Base-by-base conservation (phyloP, 2,329 filamentous ascomycete genomes). In the Chaetomiaceae sp. region DNA sequence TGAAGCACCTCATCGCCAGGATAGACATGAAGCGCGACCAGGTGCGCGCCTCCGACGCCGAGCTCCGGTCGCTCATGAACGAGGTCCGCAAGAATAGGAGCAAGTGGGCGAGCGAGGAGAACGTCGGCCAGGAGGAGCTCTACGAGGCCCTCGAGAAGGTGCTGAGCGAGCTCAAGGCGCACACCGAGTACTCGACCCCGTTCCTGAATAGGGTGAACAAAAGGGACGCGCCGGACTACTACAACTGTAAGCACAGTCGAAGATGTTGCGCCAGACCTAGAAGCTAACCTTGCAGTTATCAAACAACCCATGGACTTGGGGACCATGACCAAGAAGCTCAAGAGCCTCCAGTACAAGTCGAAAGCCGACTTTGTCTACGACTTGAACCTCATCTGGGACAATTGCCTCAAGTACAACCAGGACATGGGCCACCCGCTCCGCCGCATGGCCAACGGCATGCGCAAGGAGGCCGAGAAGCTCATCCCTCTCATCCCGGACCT, bases 21-120 rank as follows among this genome's bases (percentile, higher is more conserved):
- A 96, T 99, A 66, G 94, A 99, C 70, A 83, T 89, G 71, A 94
- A 96, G 73, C 86, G 94, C 65, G 86, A 90, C 60, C 84, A 89
- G 73, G 92, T 99, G 48, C 83, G 85, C 68, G 92, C 94, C 17
- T 95, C 91, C 1, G 94, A 99, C 73, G 88, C 91, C 22, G 92
- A 99, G 67, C 77, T 99, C 55, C 84, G 94, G 55, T 89, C 87
- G 46, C 75, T 99, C 54, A 96, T 99, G 81, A 96, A 94, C 64
- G 94, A 99, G 71, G 94, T 99, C 17, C 84, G 94, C 59, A 99
- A 97, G 71, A 97, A 97, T 64, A 81, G 94, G 64, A 97, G 92
- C 71, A 99, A 99, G 73, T 99, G 94, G 94, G 92, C 94, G 3
- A 97, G 88, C 68, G 94, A 97, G 70, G 94, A 99, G 63, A 94